Evolutionary conservation across 2,329 filamentous ascomycete genomes (phyloP).

Genomic region (Corniculantispora saksenae): DNA sequence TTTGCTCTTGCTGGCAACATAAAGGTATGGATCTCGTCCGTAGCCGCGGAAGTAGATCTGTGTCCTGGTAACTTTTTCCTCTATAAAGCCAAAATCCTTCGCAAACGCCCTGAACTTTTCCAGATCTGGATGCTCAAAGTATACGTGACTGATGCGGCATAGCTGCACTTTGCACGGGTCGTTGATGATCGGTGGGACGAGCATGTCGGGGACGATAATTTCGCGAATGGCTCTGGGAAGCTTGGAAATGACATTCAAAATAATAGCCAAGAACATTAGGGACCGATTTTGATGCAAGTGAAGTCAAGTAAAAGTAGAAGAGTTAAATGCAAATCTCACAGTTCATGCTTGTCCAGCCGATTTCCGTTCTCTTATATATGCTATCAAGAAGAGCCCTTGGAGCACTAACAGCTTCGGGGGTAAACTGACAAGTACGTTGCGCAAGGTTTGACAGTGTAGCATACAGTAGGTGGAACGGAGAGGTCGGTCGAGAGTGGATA

Average conservation of each 20-base stretch:
- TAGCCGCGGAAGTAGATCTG: conserved; percentile 52
- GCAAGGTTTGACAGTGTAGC: not conserved
- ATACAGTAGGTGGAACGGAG: not conserved
- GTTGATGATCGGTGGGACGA: conserved; percentile 20
- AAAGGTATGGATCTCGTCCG: conserved; percentile 50
- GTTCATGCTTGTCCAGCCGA: not conserved
- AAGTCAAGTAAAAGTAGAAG: not conserved
- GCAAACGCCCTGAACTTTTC: conserved; percentile 28
- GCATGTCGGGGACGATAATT: not conserved
- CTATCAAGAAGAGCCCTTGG: not conserved
- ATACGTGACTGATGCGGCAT: conserved; percentile 20
- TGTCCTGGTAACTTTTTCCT: conserved; percentile 26
- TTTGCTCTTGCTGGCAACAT: conserved; percentile 38
- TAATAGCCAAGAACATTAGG: not conserved
- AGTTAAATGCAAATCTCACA: not conserved
- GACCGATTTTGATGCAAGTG: not conserved
- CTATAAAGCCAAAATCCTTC: conserved; percentile 31
- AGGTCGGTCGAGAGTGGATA: not conserved
- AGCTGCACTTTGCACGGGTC: conserved; percentile 25
- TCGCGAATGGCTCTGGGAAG: not conserved
- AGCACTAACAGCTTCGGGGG: not conserved
- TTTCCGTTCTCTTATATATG: not conserved
- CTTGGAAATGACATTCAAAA: not conserved
- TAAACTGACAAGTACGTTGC: not conserved
- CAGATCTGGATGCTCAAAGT: conserved; percentile 30